phyloP scores from a whole-genome alignment of 345 rosid species.

The Hypericum androsaemum region DNA sequence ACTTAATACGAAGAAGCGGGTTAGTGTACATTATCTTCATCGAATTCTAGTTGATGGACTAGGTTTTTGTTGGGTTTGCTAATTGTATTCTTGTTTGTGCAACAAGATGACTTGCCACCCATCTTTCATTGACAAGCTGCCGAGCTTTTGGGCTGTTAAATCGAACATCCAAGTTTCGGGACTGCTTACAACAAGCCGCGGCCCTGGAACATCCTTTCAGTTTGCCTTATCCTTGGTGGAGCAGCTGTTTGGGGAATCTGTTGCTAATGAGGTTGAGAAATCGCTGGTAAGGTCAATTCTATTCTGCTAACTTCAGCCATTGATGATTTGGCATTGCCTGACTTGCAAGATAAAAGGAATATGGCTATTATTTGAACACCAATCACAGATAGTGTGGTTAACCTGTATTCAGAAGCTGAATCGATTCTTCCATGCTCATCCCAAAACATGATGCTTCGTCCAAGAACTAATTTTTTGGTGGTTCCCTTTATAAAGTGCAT shows the following conservation, averaged over 20 bases:
- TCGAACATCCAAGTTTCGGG: slow-evolving; percentile 79
- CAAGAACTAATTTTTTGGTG: too few relatives aligned
- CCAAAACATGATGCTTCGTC: too few relatives aligned
- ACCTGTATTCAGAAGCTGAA: too few relatives aligned
- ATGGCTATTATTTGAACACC: too few relatives aligned
- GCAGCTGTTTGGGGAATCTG: slow-evolving; percentile 71
- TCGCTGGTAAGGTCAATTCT: slow-evolving; percentile 39
- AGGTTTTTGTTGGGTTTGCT: slow-evolving; percentile 24
- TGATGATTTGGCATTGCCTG: too few relatives aligned
- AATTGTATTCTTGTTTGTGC: slow-evolving; percentile 38
- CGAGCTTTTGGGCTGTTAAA: slow-evolving; percentile 85
- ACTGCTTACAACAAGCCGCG: slow-evolving; percentile 88
- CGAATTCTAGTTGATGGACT: slow-evolving; percentile 1
- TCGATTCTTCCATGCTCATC: too few relatives aligned
- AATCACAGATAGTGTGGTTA: too few relatives aligned
- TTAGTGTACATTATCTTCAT: slow-evolving; percentile 12
- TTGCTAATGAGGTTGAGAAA: slow-evolving; percentile 51
- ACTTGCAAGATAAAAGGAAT: too few relatives aligned
- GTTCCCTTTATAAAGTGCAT: too few relatives aligned
- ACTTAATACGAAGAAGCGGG: slow-evolving; percentile 67
- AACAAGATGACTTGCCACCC: slow-evolving; percentile 90
- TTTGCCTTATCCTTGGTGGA: slow-evolving; percentile 74
- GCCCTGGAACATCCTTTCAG: slow-evolving; percentile 82
- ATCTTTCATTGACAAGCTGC: slow-evolving; percentile 71
- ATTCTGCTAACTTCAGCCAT: background rate